Evolutionary conservation across 2,329 filamentous ascomycete species (phyloP).

Genomic region (Thelonectria discophora): DNA sequence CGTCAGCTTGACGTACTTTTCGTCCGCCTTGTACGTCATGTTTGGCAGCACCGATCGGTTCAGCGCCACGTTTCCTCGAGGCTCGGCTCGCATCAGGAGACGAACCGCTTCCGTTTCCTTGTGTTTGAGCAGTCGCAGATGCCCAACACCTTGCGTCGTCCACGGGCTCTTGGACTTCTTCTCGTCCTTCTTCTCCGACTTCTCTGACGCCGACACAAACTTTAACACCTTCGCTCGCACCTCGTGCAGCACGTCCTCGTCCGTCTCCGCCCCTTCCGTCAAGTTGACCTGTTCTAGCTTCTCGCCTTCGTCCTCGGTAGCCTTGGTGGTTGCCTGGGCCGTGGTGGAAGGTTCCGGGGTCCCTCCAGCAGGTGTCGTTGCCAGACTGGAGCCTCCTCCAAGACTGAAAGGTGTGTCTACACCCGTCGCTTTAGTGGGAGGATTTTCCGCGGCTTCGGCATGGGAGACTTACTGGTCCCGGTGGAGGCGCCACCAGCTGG

Average conservation of each 20-base stretch:
- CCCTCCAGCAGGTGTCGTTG: conserved; percentile 66
- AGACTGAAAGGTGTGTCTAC: conserved; percentile 65
- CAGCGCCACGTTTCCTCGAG: conserved; percentile 75
- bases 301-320: conserved; percentile 63
- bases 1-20: conserved; percentile 68
- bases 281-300: conserved; percentile 76
- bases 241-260: conserved; percentile 76
- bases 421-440: conserved; percentile 57
- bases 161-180: conserved; percentile 66
- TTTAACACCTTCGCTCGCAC: conserved; percentile 75
- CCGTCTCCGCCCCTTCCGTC: conserved; percentile 72
- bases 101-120: conserved; percentile 73
- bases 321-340: conserved; percentile 52
- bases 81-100: conserved; percentile 77
- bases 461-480: conserved; percentile 57
- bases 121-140: conserved; percentile 77
- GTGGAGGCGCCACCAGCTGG: conserved; percentile 55
- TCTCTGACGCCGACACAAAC: conserved; percentile 59
- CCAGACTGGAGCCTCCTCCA: conserved; percentile 68
- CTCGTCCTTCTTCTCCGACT: conserved; percentile 51
- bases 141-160: conserved; percentile 75
- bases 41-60: conserved; percentile 72
- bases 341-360: conserved; percentile 65
- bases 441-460: conserved; percentile 51
- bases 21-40: conserved; percentile 68